Evolutionary conservation across 2,329 filamentous ascomycete species (phyloP).

Genomic region (Exophiala oligosperma): DNA sequence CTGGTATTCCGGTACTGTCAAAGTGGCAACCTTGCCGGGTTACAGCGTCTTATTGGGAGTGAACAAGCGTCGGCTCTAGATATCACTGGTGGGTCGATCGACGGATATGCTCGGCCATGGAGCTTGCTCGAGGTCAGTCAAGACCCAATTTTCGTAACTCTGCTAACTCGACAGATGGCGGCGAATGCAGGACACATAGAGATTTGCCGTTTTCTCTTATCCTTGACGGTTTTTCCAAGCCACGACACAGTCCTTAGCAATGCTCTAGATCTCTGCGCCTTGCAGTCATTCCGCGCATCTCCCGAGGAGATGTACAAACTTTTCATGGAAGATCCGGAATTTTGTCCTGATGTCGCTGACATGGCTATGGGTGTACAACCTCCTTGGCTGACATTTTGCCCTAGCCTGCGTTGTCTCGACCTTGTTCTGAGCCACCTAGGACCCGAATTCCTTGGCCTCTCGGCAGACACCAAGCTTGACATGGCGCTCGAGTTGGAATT

Average conservation of each 20-base stretch:
- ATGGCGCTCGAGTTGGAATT: not conserved
- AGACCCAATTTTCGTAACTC: not conserved
- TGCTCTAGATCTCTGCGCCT: not conserved
- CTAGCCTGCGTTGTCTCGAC: not conserved
- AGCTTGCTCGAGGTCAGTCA: not conserved
- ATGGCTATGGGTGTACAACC: not conserved
- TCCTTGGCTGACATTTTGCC: not conserved
- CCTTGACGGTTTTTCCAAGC: not conserved
- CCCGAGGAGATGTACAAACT: not conserved
- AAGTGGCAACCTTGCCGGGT: slow-evolving; percentile 1
- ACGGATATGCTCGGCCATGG: not conserved
- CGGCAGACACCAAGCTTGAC: not conserved
- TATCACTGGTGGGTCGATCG: not conserved
- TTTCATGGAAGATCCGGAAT: not conserved
- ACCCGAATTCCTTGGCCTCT: not conserved
- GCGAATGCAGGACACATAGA: not conserved
- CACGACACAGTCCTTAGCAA: not conserved
- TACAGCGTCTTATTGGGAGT: slow-evolving; percentile 5
- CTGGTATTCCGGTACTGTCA: slow-evolving; percentile 3
- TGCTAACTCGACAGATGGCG: not conserved
- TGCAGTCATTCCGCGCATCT: not conserved
- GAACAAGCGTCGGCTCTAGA: slow-evolving; percentile 7
- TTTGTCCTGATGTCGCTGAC: not conserved
- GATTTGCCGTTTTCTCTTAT: not conserved
- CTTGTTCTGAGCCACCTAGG: not conserved